A percentile compares a stretch with the other conserved stretches of the same genome.
These are phyloP conservation scores for Aspergillus panamensis DNA, from an alignment of 495 filamentous ascomycete genomes.

Conservation along the genomic window DNA sequence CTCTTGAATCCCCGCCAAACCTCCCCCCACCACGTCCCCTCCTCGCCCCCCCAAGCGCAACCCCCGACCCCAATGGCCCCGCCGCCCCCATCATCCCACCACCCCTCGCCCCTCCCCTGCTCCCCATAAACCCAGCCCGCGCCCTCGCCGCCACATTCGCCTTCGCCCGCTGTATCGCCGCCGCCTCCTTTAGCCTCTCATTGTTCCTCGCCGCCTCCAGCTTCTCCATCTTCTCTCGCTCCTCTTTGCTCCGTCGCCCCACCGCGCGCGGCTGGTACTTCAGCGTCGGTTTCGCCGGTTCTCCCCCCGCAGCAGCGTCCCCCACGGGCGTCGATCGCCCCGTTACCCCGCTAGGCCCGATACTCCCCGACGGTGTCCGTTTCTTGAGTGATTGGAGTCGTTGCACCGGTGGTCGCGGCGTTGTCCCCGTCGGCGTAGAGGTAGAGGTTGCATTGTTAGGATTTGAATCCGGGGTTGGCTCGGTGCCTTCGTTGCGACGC, in stretches of 20 bases:
- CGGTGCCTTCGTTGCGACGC: constrained; percentile 8
- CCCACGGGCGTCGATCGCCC: neutral
- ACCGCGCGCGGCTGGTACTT: constrained; percentile 49
- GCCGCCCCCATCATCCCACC: constrained; percentile 34
- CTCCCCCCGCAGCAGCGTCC: constrained; percentile 2
- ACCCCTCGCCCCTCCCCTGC: constrained; percentile 30
- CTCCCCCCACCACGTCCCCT: constrained; percentile 26
- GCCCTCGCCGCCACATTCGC: constrained; percentile 20
- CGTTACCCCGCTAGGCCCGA: constrained; percentile 15
- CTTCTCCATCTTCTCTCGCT: constrained; percentile 48
- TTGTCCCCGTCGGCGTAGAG: constrained; percentile 18
- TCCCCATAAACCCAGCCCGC: constrained; percentile 25
- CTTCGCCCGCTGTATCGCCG: constrained; percentile 38
- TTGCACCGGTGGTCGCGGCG: constrained; percentile 36
- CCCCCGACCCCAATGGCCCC: constrained; percentile 32
- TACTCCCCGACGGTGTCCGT: constrained; percentile 38
- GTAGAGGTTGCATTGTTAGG: constrained; percentile 6
- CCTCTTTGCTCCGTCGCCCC: constrained; percentile 49
- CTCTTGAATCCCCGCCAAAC: constrained; percentile 26
- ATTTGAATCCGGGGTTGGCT: constrained; percentile 4
- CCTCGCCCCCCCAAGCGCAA: constrained; percentile 19
- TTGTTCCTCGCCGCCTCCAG: constrained; percentile 46
- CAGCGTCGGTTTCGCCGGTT: constrained; percentile 30
- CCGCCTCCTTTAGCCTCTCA: constrained; percentile 44
- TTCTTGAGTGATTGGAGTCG: constrained; percentile 45